Base-by-base conservation (phyloP, 2,329 filamentous ascomycete genomes). In the Fusarium armeniacum region DNA sequence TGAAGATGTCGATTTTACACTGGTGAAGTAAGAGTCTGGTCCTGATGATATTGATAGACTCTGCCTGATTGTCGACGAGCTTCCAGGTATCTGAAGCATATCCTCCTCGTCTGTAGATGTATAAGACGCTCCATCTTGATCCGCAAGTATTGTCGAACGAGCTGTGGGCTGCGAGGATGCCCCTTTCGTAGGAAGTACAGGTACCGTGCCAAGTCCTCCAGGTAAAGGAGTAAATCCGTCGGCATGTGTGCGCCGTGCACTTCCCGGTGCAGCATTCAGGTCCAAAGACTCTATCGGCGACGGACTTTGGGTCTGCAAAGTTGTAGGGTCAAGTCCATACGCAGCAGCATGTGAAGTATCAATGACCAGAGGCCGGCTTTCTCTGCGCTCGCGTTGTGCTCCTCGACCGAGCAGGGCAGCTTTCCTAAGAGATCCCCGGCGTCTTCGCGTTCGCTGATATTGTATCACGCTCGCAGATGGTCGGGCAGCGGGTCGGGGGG, bases 391-490 rank as follows among this genome's bases (percentile, higher is more conserved):
- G 64, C 87, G 85, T 78, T 87, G 89, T 57, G 85, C 88, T 65
- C 91, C 90, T 67, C 91, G 91, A 18, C 93, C 93, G 20, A 97
- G 84, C 50, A 97, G 83, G 28, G 93, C 94, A 13, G 93, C 93
- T 80, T 97, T 97, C 63, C 94, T 88, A 77, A 98, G 83, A 13
- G 94, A 97, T 6, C 93, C 94, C 77, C 92, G 92, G 63, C 94
- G 88, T 73, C 90, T 90, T 58, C 93, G 86, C 79, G 72, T 85
- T 82, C 79, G 85, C 77, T 79, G 84, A 76, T 80, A 83, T 75
- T 81, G 81, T 47, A 74, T 71, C 36, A 76, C 72, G 59, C 71
- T 77, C 49, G 70, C 74, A 60, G 76, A 77, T 61, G 73, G 70
- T 61, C 73, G 75, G 46, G 45, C 68, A 46, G 66, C 74, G 49